A percentile compares a stretch with the other conserved stretches of the same genome.
phyloP scores from a whole-genome alignment of 2,329 filamentous ascomycete genomes.

The Aspergillus ochraceus region DNA sequence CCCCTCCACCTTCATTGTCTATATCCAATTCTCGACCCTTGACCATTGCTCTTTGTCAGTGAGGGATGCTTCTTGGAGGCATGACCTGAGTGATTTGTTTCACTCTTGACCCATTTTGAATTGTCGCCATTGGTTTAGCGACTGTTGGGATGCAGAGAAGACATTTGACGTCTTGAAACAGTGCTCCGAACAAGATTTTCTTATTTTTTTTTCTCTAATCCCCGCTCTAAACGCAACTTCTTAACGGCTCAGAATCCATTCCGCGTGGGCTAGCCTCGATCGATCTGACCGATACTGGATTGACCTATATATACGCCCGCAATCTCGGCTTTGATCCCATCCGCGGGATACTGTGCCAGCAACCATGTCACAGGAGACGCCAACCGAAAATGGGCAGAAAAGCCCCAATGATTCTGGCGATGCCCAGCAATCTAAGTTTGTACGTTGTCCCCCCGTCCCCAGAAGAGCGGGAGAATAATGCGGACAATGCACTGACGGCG shows the following conservation, averaged over 20 bases:
- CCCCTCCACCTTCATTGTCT: background rate
- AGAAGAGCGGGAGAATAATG: background rate
- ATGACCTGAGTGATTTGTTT: conserved; percentile 8
- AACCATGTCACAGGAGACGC: conserved; percentile 7
- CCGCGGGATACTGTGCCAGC: background rate
- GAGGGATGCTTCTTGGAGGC: conserved; percentile 7
- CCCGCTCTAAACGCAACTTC: background rate
- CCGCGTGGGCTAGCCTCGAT: too few species aligned
- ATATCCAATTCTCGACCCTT: background rate
- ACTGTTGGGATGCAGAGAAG: background rate
- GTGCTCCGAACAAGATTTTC: too few species aligned
- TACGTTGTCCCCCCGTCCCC: background rate
- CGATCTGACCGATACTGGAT: background rate
- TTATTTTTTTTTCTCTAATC: background rate
- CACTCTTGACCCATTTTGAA: background rate
- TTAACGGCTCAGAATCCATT: too few species aligned
- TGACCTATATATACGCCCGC: background rate
- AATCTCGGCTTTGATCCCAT: background rate
- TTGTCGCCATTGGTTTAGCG: background rate
- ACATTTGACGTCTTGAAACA: background rate
- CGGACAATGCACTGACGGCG: background rate
- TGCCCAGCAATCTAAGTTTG: background rate
- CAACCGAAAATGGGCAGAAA: background rate
- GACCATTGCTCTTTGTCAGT: background rate
- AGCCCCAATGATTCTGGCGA: conserved; percentile 1